Evolutionary conservation across 805 yeast genomes (phyloP).

Genomic region (Wickerhamomyces chambardii): DNA sequence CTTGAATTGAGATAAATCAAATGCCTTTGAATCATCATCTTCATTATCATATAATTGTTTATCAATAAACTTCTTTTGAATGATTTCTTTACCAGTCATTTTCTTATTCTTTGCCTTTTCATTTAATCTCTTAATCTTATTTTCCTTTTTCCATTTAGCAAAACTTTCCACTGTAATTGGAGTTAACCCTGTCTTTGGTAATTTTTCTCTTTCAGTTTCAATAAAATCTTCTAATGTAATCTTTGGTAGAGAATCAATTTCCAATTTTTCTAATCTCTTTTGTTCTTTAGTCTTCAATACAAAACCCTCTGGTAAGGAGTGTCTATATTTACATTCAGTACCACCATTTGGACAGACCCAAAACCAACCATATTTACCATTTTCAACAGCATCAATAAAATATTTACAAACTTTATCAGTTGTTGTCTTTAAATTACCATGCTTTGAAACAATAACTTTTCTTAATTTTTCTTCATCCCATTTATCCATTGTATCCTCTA

Average conservation of each 20-base stretch:
- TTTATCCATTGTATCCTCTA: slow-evolving; percentile 82
- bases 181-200: slow-evolving; percentile 65
- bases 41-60: slow-evolving; percentile 43
- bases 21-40: slow-evolving; percentile 27
- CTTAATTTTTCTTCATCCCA: slow-evolving; percentile 97
- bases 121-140: slow-evolving; percentile 45
- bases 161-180: slow-evolving; percentile 84
- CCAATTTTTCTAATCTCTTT: slow-evolving; percentile 78
- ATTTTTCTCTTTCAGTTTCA: slow-evolving; percentile 82
- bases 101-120: slow-evolving; percentile 35
- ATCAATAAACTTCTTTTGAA: slow-evolving; percentile 51
- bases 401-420: slow-evolving; percentile 92
- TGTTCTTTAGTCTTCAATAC: slow-evolving; percentile 96
- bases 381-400: slow-evolving; percentile 95
- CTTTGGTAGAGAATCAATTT: slow-evolving; percentile 76
- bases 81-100: slow-evolving; percentile 61
- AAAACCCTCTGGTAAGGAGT: slow-evolving; percentile 94
- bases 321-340: slow-evolving; percentile 86
- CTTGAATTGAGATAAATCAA: slow-evolving; percentile 33
- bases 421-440: slow-evolving; percentile 89
- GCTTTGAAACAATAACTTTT: slow-evolving; percentile 79
- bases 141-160: slow-evolving; percentile 72
- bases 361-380: slow-evolving; percentile 98
- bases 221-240: slow-evolving; percentile 93
- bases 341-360: slow-evolving; percentile 96